Conservation (phyloP, 345 rosid species). For the Toxicodendron radicans region DNA sequence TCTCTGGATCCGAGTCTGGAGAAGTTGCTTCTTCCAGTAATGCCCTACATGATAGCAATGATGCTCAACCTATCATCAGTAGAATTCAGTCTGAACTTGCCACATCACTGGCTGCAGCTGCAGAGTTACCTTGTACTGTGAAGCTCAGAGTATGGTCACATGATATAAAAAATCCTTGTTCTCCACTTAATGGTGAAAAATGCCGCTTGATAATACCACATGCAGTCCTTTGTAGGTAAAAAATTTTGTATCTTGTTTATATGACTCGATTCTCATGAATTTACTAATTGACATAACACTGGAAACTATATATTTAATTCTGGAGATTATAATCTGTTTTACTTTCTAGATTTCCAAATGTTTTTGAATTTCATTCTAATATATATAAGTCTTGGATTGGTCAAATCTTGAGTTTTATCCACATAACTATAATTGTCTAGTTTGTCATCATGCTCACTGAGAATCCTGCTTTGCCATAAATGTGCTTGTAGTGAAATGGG, state of each 20-base stretch:
- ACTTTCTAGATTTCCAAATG: not conserved
- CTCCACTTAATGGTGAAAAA: constrained; percentile 55
- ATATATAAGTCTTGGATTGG: not conserved
- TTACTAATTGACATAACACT: not conserved
- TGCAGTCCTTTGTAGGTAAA: constrained; percentile 96
- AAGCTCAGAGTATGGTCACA: constrained; percentile 89
- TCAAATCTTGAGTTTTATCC: not conserved
- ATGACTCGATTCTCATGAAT: not conserved
- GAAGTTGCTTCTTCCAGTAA: constrained; percentile 38
- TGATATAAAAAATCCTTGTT: constrained; percentile 70
- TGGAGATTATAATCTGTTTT: not conserved
- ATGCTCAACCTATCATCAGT: constrained; percentile 55
- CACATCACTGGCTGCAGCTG: constrained; percentile 79
- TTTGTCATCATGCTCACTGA: constrained; percentile 14
- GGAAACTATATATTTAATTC: not conserved
- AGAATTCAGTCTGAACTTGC: constrained; percentile 78
- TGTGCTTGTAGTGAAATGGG: constrained; percentile 91
- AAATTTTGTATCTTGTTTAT: constrained; percentile 7
- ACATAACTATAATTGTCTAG: not conserved
- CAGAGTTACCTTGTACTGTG: constrained; percentile 95
- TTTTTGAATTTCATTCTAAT: not conserved
- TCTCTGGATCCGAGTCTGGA: constrained; percentile 44
- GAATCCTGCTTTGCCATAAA: constrained; percentile 10
- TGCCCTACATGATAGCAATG: constrained; percentile 33
- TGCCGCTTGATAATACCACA: constrained; percentile 79